Percentiles rank a stretch among this genome's conserved stretches.
phyloP scores from a whole-genome alignment of 1,284 basidiomycete species.

The Sanguinoderma infundibulare region DNA sequence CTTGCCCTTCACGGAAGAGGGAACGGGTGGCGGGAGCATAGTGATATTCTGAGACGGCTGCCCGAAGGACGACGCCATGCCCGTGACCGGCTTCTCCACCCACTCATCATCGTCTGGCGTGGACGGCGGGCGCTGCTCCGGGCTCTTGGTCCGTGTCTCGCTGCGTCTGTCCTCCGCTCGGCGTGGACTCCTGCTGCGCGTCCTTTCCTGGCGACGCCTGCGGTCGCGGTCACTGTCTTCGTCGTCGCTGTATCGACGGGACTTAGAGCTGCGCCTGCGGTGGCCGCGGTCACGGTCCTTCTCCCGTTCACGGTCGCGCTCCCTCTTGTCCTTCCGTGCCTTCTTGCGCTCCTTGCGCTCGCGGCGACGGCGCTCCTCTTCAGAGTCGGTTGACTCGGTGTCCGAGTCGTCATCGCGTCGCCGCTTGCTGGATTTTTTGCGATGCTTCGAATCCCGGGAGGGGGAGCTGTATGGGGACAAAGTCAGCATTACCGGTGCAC shows the following conservation, averaged over 20 bases:
- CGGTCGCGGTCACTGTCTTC: constrained; percentile 41
- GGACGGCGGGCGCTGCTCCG: constrained; percentile 32
- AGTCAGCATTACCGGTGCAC: constrained; percentile 4
- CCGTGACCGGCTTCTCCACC: constrained; percentile 64
- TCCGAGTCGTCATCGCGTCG: constrained; percentile 57
- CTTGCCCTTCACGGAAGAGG: constrained; percentile 14
- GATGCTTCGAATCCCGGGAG: constrained; percentile 49
- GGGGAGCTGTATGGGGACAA: constrained; percentile 47
- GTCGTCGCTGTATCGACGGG: constrained; percentile 42
- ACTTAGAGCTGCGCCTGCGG: constrained; percentile 30
- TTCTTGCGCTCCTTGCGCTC: constrained; percentile 66
- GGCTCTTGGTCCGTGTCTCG: constrained; percentile 34
- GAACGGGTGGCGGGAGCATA: constrained; percentile 25
- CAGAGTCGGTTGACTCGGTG: constrained; percentile 50
- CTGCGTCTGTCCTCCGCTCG: constrained; percentile 27
- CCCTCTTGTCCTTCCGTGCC: constrained; percentile 53
- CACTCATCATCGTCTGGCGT: constrained; percentile 62
- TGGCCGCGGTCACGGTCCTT: constrained; percentile 39
- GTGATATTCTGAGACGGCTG: constrained; percentile 21
- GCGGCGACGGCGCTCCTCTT: constrained; percentile 62
- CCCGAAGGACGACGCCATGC: constrained; percentile 29
- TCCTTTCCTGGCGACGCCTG: constrained; percentile 31
- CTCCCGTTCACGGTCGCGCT: constrained; percentile 41
- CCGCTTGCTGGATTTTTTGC: constrained; percentile 64
- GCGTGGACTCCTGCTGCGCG: constrained; percentile 26